Base-by-base conservation (phyloP, 2,329 filamentous ascomycete species). In the Fusarium tjaetaba region DNA sequence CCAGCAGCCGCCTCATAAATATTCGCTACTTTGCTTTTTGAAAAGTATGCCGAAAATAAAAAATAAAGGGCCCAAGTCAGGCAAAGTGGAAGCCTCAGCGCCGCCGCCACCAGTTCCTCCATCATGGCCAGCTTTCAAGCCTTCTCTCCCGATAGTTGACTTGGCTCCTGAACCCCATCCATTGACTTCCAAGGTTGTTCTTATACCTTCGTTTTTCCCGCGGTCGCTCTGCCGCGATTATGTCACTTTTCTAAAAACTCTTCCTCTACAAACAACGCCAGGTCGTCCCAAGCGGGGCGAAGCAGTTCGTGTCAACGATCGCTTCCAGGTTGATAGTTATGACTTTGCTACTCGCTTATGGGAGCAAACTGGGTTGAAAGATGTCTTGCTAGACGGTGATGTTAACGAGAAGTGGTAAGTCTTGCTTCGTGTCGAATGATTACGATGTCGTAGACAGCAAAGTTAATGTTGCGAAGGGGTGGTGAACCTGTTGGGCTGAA, bases 231-330 rank as follows among this genome's bases (percentile, higher is more conserved):
- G 94, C 85, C 91, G 91, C 75, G 90, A 88, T 64, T 97, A 96
- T 80, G 88, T 94, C 56, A 86, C 89, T 2, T 96, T 96, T 77
- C 88, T 97, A 2, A 82, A 82, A 61, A 88, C 88, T 0, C 83
- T 97, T 6, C 91, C 94, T 0, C 84, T 97, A 51, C 88, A 88
- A 49, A 97, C 94, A 2, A 97, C 94, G 0, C 94, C 94, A 0
- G 90, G 90, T 1, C 91, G 90, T 69, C 94, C 94, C 3, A 96
- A 93, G 81, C 91, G 90, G 70, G 94, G 93, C 53, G 92, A 96
- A 62, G 95, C 95, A 3, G 88, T 94, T 13, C 88, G 96, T 41
- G 93, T 97, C 52, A 98, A 98, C 80, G 96, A 98, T 80, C 90
- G 96, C 16, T 97, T 93, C 77, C 94, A 97, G 82, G 85, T 97